These are phyloP conservation scores for Cladosporium sp. DNA, from an alignment of 2,329 filamentous ascomycete genomes.

Conservation along the genomic window DNA sequence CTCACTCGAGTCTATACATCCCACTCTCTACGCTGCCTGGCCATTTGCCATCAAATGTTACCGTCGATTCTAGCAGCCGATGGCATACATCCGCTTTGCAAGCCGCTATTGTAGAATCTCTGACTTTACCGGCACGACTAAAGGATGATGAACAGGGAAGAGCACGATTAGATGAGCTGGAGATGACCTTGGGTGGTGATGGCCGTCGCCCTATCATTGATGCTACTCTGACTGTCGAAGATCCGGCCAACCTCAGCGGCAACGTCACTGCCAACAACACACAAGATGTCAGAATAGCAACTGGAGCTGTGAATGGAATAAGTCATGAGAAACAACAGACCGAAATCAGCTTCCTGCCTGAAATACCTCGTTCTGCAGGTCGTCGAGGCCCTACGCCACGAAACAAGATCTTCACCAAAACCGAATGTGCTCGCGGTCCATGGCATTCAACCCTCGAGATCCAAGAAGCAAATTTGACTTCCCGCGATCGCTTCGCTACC, in stretches of 20 bases:
- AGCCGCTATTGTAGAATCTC: slow-evolving; percentile 70
- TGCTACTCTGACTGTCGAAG: slow-evolving; percentile 62
- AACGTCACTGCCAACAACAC: slow-evolving; percentile 25
- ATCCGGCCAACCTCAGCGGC: slow-evolving; percentile 30
- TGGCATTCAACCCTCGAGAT: slow-evolving; percentile 33
- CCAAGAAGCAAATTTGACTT: slow-evolving; percentile 28
- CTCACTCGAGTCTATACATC: slow-evolving; percentile 71
- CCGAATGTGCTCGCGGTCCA: slow-evolving; percentile 36
- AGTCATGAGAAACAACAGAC: slow-evolving; percentile 8
- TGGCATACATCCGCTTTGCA: slow-evolving; percentile 82
- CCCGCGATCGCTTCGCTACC: slow-evolving; percentile 23
- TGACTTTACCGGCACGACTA: slow-evolving; percentile 71
- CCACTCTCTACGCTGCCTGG: slow-evolving; percentile 64
- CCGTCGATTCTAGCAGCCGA: slow-evolving; percentile 58
- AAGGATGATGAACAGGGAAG: slow-evolving; percentile 41
- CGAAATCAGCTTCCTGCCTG: slow-evolving; percentile 27
- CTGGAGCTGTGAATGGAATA: slow-evolving; percentile 26
- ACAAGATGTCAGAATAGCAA: slow-evolving; percentile 29
- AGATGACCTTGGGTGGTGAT: slow-evolving; percentile 65
- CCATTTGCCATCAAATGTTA: slow-evolving; percentile 54
- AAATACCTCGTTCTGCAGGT: slow-evolving; percentile 16
- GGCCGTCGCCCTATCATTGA: slow-evolving; percentile 78
- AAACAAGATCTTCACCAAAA: slow-evolving; percentile 38
- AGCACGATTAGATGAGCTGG: slow-evolving; percentile 59
- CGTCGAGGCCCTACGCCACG: slow-evolving; percentile 9